These are phyloP conservation scores for Sphaerulina musiva DNA, from an alignment of 2,329 filamentous ascomycete species.

Conservation along the genomic window DNA sequence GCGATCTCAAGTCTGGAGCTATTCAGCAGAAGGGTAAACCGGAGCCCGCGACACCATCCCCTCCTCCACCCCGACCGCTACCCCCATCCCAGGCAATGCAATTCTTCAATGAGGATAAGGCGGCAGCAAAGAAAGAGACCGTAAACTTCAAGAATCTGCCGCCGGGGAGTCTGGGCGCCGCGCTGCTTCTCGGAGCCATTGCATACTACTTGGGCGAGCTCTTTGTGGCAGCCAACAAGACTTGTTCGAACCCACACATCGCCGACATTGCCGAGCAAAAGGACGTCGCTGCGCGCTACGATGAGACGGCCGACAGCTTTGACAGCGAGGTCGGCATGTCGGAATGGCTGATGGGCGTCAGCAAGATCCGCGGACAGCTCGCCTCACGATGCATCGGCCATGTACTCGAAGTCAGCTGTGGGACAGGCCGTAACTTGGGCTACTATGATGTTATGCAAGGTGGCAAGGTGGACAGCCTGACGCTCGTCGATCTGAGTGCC, in stretches of 20 bases:
- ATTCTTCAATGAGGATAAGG: not conserved
- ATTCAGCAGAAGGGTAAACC: not conserved
- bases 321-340: slow-evolving; percentile 43
- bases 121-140: not conserved
- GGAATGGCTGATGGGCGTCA: slow-evolving; percentile 41
- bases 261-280: slow-evolving; percentile 26
- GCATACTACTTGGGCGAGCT: slow-evolving; percentile 39
- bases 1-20: not conserved
- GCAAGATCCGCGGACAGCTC: slow-evolving; percentile 37
- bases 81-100: not conserved
- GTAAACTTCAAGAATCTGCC: slow-evolving; percentile 7
- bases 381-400: slow-evolving; percentile 39
- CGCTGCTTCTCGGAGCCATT: slow-evolving; percentile 28
- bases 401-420: slow-evolving; percentile 46
- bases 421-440: slow-evolving; percentile 44
- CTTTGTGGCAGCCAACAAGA: slow-evolving; percentile 30
- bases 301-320: slow-evolving; percentile 41
- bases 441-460: slow-evolving; percentile 35
- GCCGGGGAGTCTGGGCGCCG: slow-evolving; percentile 4
- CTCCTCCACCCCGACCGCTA: too few species aligned
- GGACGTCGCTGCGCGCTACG: slow-evolving; percentile 43
- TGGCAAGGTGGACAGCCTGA: slow-evolving; percentile 38
- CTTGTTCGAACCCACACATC: slow-evolving; percentile 23
- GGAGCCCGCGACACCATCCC: not conserved
- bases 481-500: slow-evolving; percentile 43